These are phyloP conservation scores for Coriolopsis trogii DNA, from an alignment of 1,284 basidiomycete species.

Conservation along the genomic window DNA sequence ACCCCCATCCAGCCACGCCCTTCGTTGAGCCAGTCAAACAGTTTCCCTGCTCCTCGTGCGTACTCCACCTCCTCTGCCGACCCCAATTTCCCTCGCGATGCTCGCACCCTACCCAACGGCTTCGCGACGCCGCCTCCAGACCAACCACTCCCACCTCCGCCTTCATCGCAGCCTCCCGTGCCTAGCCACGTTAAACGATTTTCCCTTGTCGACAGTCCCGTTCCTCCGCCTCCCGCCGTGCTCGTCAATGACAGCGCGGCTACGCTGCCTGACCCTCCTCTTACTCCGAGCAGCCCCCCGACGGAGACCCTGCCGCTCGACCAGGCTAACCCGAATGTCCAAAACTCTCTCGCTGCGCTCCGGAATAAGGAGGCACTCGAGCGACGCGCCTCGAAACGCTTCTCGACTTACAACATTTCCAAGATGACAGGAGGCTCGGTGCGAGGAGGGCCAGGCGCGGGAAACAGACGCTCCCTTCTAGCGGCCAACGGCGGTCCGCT, in stretches of 20 bases:
- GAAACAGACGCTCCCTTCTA: constrained; percentile 69
- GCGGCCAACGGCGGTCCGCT: constrained; percentile 55
- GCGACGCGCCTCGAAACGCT: constrained; percentile 93
- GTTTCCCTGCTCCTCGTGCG: constrained; percentile 19
- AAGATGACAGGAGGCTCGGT: constrained; percentile 80
- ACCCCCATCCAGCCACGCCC: constrained; percentile 23
- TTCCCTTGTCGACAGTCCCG: constrained; percentile 72
- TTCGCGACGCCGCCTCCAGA: constrained; percentile 11
- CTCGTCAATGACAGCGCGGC: constrained; percentile 56
- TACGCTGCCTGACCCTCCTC: constrained; percentile 24
- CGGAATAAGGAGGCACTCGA: constrained; percentile 88
- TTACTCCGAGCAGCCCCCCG: constrained; percentile 22
- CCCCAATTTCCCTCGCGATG: constrained; percentile 22
- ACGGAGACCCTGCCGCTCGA: constrained; percentile 13
- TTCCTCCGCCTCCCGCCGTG: constrained; percentile 38
- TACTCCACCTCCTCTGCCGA: constrained; percentile 27
- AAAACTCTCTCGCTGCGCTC: constrained; percentile 86
- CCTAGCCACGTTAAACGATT: constrained; percentile 72
- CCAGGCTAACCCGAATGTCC: constrained; percentile 58
- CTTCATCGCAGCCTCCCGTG: constrained; percentile 42
- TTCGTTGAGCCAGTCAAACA: constrained; percentile 11
- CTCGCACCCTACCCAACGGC: constrained; percentile 16
- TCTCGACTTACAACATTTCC: constrained; percentile 94
- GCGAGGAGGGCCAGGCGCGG: constrained; percentile 38
- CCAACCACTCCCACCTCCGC: constrained; percentile 12